Percentiles rank a stretch among this genome's conserved stretches.
Conservation (phyloP, 2,329 filamentous ascomycete genomes). For the Tothia fuscella region DNA sequence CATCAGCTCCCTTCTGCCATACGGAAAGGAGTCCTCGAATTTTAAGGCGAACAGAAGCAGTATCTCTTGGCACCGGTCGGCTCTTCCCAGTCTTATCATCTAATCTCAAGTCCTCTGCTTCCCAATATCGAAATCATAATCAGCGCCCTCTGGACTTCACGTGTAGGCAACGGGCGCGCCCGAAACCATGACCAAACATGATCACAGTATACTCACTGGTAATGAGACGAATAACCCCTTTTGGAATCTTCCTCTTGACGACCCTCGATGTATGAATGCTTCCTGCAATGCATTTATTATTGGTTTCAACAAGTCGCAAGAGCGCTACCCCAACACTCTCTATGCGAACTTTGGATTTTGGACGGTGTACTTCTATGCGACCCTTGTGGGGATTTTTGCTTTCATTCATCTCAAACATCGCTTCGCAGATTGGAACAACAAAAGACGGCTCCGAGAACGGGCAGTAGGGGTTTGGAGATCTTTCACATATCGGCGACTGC, state of each 20-base stretch:
- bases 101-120: no score
- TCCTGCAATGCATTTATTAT: constrained; percentile 8
- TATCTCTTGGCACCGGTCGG: no score
- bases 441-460: neutral
- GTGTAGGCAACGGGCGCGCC: no score
- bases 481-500: constrained; percentile 14
- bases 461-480: constrained; percentile 10
- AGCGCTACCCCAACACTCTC: constrained; percentile 1
- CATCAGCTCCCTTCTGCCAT: no score
- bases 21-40: no score
- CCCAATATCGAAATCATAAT: no score
- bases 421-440: constrained; percentile 1
- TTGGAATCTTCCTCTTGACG: constrained; percentile 4
- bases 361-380: constrained; percentile 8
- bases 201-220: neutral
- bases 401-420: constrained; percentile 1
- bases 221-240: constrained; percentile 3
- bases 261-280: constrained; percentile 9
- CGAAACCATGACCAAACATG: no score
- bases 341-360: constrained; percentile 5
- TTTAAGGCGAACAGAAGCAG: no score
- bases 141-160: no score
- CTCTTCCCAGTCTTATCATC: no score
- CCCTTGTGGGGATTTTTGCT: constrained; percentile 5
- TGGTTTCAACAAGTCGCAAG: constrained; percentile 4